Evolutionary conservation across 164 flowering plant species (phyloP).

Genomic region (Aristolochia contorta): DNA sequence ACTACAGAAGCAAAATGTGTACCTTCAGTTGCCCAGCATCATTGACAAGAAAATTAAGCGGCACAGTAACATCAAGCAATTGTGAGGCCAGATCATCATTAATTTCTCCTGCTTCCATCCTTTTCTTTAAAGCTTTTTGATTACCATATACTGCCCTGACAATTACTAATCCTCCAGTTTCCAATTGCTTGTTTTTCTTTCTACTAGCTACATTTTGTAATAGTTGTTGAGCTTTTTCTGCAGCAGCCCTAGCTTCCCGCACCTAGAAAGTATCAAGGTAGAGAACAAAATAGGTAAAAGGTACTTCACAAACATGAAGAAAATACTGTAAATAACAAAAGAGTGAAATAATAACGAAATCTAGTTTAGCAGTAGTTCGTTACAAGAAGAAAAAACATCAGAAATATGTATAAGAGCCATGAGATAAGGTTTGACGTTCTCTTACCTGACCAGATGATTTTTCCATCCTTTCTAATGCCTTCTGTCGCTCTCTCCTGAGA

Average conservation of each 20-base stretch:
- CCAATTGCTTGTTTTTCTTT: slow-evolving; percentile 63
- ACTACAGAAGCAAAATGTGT: background rate
- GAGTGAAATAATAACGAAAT: too few relatives aligned
- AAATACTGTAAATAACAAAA: too few relatives aligned
- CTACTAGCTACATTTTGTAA: slow-evolving; percentile 71
- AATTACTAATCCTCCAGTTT: slow-evolving; percentile 63
- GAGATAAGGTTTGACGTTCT: too few relatives aligned
- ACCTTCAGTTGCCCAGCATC: slow-evolving; percentile 94
- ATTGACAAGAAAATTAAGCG: slow-evolving; percentile 75
- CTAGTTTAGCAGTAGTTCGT: too few relatives aligned
- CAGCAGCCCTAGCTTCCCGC: slow-evolving; percentile 59
- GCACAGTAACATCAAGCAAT: slow-evolving; percentile 74
- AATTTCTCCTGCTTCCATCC: slow-evolving; percentile 23
- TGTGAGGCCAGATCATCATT: slow-evolving; percentile 37
- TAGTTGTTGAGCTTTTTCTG: slow-evolving; percentile 81
- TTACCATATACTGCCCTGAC: slow-evolving; percentile 69
- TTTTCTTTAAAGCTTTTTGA: slow-evolving; percentile 34
- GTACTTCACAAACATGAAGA: background rate
- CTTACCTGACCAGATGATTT: slow-evolving; percentile 67
- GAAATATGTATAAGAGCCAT: background rate
- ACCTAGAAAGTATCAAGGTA: slow-evolving; percentile 32
- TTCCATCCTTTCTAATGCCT: slow-evolving; percentile 50
- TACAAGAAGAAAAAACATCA: too few relatives aligned
- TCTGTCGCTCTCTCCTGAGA: slow-evolving; percentile 56
- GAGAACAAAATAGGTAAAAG: too few relatives aligned